Conservation (phyloP, 768 basidiomycete species). For the Phylloporus sp. region DNA sequence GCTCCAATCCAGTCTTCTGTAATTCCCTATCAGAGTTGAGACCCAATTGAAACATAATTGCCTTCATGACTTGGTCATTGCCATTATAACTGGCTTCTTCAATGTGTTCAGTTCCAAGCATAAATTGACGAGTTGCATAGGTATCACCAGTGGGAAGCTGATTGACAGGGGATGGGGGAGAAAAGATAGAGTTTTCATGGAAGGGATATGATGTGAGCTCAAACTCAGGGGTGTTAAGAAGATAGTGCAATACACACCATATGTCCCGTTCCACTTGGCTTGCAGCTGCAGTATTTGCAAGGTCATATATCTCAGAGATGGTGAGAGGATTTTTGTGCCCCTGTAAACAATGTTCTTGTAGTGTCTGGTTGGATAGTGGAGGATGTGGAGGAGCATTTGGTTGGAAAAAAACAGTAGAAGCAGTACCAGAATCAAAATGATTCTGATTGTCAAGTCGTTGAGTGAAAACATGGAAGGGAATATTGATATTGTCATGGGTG, state of each 20-base stretch:
- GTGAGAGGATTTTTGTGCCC: constrained; percentile 24
- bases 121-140: not conserved
- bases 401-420: constrained; percentile 32
- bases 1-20: constrained; percentile 16
- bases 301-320: constrained; percentile 13
- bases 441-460: constrained; percentile 36
- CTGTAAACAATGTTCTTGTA: constrained; percentile 20
- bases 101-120: not conserved
- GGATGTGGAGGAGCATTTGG: constrained; percentile 16
- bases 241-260: constrained; percentile 24
- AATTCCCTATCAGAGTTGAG: constrained; percentile 20
- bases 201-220: constrained; percentile 24
- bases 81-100: constrained; percentile 41
- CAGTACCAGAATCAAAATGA: constrained; percentile 36
- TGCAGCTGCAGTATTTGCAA: accelerated
- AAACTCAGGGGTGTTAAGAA: constrained; percentile 30
- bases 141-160: not conserved
- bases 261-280: not conserved
- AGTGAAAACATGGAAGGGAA: constrained; percentile 33
- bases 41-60: constrained; percentile 21
- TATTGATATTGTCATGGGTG: not conserved
- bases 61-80: constrained; percentile 25
- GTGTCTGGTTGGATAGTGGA: constrained; percentile 10
- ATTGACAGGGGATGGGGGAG: constrained; percentile 9
- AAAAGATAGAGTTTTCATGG: constrained; percentile 14